Conservation (phyloP, 2,329 filamentous ascomycete genomes). For the Penicillium nordicum region DNA sequence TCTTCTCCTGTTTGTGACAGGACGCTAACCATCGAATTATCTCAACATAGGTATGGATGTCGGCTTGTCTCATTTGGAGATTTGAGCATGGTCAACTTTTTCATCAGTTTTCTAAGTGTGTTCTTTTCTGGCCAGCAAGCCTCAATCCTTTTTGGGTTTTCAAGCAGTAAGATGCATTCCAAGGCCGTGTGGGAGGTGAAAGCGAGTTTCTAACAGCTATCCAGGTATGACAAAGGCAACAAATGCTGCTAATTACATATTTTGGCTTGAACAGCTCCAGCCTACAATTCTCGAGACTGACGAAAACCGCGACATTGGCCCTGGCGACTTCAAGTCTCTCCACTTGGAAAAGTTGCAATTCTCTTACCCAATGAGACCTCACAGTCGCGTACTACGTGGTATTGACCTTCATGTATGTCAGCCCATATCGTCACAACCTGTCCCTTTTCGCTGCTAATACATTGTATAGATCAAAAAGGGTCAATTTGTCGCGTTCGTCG, state of each 20-base stretch:
- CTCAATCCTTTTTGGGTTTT: conserved; percentile 27
- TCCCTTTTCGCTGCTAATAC: background rate
- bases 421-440: background rate
- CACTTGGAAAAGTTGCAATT: conserved; percentile 47
- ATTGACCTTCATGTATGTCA: conserved; percentile 22
- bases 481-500: conserved; percentile 55
- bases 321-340: conserved; percentile 32
- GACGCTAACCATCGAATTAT: conserved; percentile 18
- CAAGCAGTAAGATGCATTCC: conserved; percentile 38
- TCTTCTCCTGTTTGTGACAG: background rate
- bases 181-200: background rate
- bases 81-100: conserved; percentile 34
- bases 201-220: background rate
- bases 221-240: conserved; percentile 46
- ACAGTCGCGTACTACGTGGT: conserved; percentile 27
- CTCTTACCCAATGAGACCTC: conserved; percentile 27
- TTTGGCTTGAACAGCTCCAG: conserved; percentile 42
- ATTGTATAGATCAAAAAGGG: conserved; percentile 42
- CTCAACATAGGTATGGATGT: conserved; percentile 53
- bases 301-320: conserved; percentile 35
- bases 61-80: conserved; percentile 53
- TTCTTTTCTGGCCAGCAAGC: conserved; percentile 36
- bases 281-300: conserved; percentile 44
- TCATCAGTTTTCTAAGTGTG: conserved; percentile 45
- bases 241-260: conserved; percentile 50